phyloP scores from a whole-genome alignment of 306 rosid genomes.

The Citrullus mucosospermus region DNA sequence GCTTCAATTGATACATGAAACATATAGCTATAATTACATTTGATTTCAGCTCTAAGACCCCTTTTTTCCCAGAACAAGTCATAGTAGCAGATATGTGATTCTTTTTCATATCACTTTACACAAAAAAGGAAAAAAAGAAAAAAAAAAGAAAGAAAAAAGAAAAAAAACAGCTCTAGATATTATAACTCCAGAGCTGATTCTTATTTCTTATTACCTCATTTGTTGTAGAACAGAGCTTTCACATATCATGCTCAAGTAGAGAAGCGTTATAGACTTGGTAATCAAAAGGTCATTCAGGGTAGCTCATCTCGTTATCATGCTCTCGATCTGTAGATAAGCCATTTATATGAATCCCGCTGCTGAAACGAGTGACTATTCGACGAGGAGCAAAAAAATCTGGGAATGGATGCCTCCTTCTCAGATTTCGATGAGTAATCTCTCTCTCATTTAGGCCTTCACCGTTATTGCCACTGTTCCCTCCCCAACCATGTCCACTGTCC shows the following conservation, averaged over 20 bases:
- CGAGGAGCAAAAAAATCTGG: slow-evolving; percentile 34
- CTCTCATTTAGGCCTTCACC: slow-evolving; percentile 14
- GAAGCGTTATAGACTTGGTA: not conserved
- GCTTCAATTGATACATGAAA: not conserved
- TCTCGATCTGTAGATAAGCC: slow-evolving; percentile 28
- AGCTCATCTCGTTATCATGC: slow-evolving; percentile 28
- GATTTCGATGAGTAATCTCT: slow-evolving; percentile 24
- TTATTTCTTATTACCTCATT: not conserved
- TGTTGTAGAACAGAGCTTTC: not conserved
- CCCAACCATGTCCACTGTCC: slow-evolving; percentile 17
- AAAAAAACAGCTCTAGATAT: not conserved
- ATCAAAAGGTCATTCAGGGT: slow-evolving; percentile 28
- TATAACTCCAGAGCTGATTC: not conserved
- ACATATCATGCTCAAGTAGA: not conserved
- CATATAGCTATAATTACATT: not conserved
- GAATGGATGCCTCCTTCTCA: slow-evolving; percentile 39
- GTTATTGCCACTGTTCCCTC: not conserved
- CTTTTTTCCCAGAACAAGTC: not conserved
- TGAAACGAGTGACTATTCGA: slow-evolving; percentile 20
- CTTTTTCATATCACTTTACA: not conserved
- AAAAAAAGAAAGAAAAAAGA: not conserved
- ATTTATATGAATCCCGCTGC: slow-evolving; percentile 18
- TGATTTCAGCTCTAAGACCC: not conserved
- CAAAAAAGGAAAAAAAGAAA: not conserved
- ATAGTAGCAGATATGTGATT: not conserved